Evolutionary conservation across 148 eudicot genomes (phyloP), one percentile per base, ranked within the genome.

Genomic region (Selenicereus undatus): DNA sequence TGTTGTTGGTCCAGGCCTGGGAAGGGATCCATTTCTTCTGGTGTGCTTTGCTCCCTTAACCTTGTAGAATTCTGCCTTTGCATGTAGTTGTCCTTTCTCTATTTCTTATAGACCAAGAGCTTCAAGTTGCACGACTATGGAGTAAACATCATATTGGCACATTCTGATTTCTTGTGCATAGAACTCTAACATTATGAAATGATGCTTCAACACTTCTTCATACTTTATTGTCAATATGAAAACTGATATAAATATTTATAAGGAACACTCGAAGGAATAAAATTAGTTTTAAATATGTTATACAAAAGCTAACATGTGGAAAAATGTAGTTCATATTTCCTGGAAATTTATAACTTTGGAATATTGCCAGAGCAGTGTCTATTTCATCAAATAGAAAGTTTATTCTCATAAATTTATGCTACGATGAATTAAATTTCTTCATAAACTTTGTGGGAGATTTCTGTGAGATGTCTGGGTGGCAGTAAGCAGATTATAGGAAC

Each of bases 1-100:
- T 79, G 98, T 96, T 84, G 78, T 96, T 87, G 99, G 99, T 81
- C 99, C 99, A 22, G 99, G 99, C 73, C 97, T 96, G 48, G 99
- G 99, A 79, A 90, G 99, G 87, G 98, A 96, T 78, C 95, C 91
- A 13, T 96, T 94, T 90, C 98, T 96, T 81, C 88, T 96, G 94
- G 99, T 95, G 76, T 73, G 91, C 74, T 74, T 75, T 73, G 91
- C 74, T 74, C 75, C 58, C 81, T 70, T 50, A 42, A 21, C 65
- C 77, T 48, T 48, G 9, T 75, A 26, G 69, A 62, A 64, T 73
- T 65, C 75, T 71, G 72, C 50, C 73, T 65, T 79, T 71, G 50
- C 48, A 76, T 50, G 50, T 74, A 26, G n/a, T 18, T 22, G 51
- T 18, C 13, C 7, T 27, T 52, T 43, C 54, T 80, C 22, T 30